A percentile compares a stretch with the other conserved stretches of the same genome.
Conservation (phyloP, 306 rosid genomes). For the Medicago lupulina region DNA sequence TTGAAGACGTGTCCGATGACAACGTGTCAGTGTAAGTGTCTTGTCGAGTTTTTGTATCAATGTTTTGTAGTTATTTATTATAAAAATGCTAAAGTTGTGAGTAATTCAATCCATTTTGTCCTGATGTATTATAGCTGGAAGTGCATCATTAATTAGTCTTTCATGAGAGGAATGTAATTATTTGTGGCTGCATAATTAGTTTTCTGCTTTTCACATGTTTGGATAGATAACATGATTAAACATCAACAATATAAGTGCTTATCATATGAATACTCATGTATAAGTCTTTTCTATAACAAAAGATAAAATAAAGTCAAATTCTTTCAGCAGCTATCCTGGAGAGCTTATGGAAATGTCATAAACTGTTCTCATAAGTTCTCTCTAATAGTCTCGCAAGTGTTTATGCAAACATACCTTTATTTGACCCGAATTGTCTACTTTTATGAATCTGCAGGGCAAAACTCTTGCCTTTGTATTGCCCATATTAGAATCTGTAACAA, state of each 20-base stretch:
- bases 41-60: background rate
- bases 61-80: background rate
- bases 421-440: slow-evolving; percentile 4
- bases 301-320: background rate
- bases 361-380: background rate
- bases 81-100: background rate
- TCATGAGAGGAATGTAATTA: slow-evolving; percentile 1
- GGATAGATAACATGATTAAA: background rate
- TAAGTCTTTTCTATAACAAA: background rate
- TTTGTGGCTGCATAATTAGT: background rate
- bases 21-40: background rate
- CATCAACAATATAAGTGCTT: background rate
- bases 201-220: slow-evolving; percentile 8
- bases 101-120: background rate
- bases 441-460: slow-evolving; percentile 66
- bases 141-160: slow-evolving; percentile 5
- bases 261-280: background rate
- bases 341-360: background rate
- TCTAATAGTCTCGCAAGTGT: background rate
- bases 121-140: background rate
- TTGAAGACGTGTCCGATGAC: background rate
- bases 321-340: background rate
- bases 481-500: slow-evolving; percentile 70
- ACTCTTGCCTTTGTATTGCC: slow-evolving; percentile 94
- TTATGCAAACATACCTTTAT: background rate